Evolutionary conservation across 2,329 filamentous ascomycete species (phyloP).

Genomic region (Xylariaceae sp.): DNA sequence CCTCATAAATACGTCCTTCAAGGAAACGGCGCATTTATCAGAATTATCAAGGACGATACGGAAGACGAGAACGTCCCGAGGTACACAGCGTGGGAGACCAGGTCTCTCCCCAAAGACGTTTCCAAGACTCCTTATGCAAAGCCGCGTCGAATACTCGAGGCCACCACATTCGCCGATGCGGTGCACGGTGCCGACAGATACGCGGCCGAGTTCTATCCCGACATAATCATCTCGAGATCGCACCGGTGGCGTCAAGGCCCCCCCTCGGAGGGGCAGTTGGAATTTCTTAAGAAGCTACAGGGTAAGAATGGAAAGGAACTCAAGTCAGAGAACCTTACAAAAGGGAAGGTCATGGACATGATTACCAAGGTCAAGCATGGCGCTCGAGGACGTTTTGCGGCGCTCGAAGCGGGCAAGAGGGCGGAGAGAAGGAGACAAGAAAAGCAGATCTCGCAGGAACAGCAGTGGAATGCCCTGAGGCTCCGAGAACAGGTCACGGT

Average conservation of each 20-base stretch:
- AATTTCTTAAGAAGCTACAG: constrained; percentile 61
- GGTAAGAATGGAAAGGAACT: constrained; percentile 43
- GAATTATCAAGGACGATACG: constrained; percentile 37
- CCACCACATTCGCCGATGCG: constrained; percentile 62
- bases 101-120: constrained; percentile 34
- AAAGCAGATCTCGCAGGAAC: constrained; percentile 27
- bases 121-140: constrained; percentile 56
- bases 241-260: constrained; percentile 63
- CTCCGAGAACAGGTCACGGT: constrained; percentile 46
- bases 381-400: constrained; percentile 56
- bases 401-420: constrained; percentile 43
- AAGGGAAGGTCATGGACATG: constrained; percentile 80
- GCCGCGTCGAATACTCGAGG: constrained; percentile 60
- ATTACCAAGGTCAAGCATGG: constrained; percentile 89
- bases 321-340: constrained; percentile 53
- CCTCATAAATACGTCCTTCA: constrained; percentile 63
- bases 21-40: constrained; percentile 55
- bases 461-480: constrained; percentile 32
- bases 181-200: constrained; percentile 82
- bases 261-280: constrained; percentile 59
- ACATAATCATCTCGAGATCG: constrained; percentile 55
- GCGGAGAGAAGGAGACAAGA: constrained; percentile 43
- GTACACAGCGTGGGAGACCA: constrained; percentile 41
- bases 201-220: constrained; percentile 58
- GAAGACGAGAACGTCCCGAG: constrained; percentile 17